These are phyloP conservation scores for Neoscytalidium dimidiatum DNA, from an alignment of 2,329 filamentous ascomycete genomes.

Conservation along the genomic window DNA sequence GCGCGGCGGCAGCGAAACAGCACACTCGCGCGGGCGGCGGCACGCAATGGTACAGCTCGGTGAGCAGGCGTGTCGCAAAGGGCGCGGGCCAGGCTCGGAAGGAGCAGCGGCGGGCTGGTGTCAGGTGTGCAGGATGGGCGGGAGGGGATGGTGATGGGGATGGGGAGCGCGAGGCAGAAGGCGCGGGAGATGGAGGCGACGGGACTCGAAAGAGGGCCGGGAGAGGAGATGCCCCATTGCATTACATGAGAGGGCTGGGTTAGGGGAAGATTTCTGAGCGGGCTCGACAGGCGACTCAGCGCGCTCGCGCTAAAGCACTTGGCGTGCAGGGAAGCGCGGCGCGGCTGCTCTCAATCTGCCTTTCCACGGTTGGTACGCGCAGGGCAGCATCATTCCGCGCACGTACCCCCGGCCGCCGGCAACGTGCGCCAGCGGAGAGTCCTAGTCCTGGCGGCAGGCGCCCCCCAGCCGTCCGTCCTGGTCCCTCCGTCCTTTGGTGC, in stretches of 20 bases:
- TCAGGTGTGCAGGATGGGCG: not conserved
- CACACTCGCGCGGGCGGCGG: not conserved
- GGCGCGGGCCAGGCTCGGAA: not conserved
- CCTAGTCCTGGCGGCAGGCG: too few species aligned
- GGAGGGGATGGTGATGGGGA: slow-evolving; percentile 4
- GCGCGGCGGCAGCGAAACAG: not conserved
- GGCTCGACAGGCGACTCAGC: slow-evolving; percentile 9
- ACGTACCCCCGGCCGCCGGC: not conserved
- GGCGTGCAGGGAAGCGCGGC: slow-evolving; percentile 10
- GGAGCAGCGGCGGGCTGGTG: not conserved
- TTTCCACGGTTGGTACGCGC: slow-evolving; percentile 4
- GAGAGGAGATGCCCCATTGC: slow-evolving; percentile 11
- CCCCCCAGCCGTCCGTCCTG: not conserved
- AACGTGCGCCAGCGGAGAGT: not conserved
- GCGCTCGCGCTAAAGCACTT: not conserved
- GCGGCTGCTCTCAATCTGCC: slow-evolving; percentile 14
- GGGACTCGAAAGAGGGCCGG: slow-evolving; percentile 16
- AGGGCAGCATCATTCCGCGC: slow-evolving; percentile 12
- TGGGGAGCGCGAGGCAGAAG: slow-evolving; percentile 14
- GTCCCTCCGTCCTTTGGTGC: not conserved
- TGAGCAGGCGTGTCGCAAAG: not conserved
- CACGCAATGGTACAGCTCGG: not conserved
- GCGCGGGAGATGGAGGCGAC: slow-evolving; percentile 17
- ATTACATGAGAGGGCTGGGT: slow-evolving; percentile 18
- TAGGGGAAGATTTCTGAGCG: slow-evolving; percentile 14